Conservation (phyloP, 2,329 filamentous ascomycete species). For the Alternaria longipes region DNA sequence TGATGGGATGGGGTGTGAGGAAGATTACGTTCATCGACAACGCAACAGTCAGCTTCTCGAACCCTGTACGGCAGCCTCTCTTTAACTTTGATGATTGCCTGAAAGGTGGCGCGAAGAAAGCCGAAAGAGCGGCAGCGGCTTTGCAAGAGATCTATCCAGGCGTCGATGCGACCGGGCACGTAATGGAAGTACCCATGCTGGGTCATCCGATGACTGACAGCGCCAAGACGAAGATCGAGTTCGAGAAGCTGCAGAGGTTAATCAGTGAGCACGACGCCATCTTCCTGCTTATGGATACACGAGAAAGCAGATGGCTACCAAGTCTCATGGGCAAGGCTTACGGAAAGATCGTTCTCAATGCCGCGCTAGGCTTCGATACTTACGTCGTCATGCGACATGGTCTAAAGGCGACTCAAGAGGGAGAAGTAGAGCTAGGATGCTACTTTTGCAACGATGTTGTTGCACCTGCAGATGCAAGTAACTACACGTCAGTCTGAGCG, state of each 20-base stretch:
- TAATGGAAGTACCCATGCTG: slow-evolving; percentile 91
- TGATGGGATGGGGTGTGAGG: slow-evolving; percentile 94
- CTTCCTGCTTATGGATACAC: slow-evolving; percentile 96
- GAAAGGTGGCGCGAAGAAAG: slow-evolving; percentile 84
- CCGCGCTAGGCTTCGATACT: slow-evolving; percentile 93
- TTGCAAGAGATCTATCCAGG: slow-evolving; percentile 90
- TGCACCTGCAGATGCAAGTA: slow-evolving; percentile 85
- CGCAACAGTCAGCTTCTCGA: slow-evolving; percentile 91
- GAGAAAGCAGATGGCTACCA: slow-evolving; percentile 93
- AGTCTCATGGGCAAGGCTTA: slow-evolving; percentile 94
- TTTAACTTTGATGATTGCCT: slow-evolving; percentile 91
- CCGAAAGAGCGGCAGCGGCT: slow-evolving; percentile 79
- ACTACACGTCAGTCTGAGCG: neutral
- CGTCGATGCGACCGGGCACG: slow-evolving; percentile 80
- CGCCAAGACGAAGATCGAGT: slow-evolving; percentile 74
- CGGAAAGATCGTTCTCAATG: slow-evolving; percentile 96
- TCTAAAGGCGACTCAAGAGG: slow-evolving; percentile 61
- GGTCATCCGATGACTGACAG: slow-evolving; percentile 87
- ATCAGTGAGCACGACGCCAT: slow-evolving; percentile 89
- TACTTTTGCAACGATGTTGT: slow-evolving; percentile 99
- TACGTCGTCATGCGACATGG: slow-evolving; percentile 98
- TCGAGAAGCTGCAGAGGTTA: slow-evolving; percentile 75
- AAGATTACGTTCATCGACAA: slow-evolving; percentile 98
- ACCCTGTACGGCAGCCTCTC: slow-evolving; percentile 92
- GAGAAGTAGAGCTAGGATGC: slow-evolving; percentile 79